Percentiles rank a stretch among this genome's conserved stretches.
Evolutionary conservation across 306 rosid genomes (phyloP).

Genomic region (Cucurbita pepo): DNA sequence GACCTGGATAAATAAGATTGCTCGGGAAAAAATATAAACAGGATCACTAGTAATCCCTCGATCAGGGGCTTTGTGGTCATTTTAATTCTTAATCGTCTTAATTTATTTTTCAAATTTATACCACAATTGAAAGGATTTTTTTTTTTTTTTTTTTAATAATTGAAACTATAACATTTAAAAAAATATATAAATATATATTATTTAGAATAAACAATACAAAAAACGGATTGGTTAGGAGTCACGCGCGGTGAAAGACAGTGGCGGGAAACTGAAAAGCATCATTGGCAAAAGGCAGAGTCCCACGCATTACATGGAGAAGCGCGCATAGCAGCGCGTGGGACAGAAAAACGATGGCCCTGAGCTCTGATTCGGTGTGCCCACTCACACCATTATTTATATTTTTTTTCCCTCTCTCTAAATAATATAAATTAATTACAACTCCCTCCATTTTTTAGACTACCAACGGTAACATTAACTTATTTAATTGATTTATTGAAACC

Average conservation of each 20-base stretch:
- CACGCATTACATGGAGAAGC: background rate
- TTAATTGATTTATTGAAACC: background rate
- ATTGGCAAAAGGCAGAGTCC: background rate
- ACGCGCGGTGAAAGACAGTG: background rate
- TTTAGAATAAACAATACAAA: too few species aligned
- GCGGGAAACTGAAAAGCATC: background rate
- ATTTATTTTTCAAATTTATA: too few species aligned
- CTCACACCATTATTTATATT: background rate
- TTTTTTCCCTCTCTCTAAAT: background rate
- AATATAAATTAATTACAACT: background rate
- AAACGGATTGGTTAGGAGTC: background rate
- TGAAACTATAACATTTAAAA: too few species aligned
- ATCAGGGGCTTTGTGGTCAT: too few species aligned
- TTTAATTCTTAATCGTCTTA: too few species aligned
- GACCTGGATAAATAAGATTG: too few species aligned
- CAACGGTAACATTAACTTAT: background rate
- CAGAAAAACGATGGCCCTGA: background rate
- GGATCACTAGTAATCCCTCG: too few species aligned
- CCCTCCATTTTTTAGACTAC: background rate
- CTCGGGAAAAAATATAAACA: too few species aligned
- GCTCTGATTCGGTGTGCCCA: background rate
- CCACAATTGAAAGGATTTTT: too few species aligned
- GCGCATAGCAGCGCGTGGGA: constrained; percentile 1
- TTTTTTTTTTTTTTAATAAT: too few species aligned
- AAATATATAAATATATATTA: too few species aligned